Base-by-base conservation (phyloP, 208 protist genomes). In the Herpetomonas samuelpessoai region DNA sequence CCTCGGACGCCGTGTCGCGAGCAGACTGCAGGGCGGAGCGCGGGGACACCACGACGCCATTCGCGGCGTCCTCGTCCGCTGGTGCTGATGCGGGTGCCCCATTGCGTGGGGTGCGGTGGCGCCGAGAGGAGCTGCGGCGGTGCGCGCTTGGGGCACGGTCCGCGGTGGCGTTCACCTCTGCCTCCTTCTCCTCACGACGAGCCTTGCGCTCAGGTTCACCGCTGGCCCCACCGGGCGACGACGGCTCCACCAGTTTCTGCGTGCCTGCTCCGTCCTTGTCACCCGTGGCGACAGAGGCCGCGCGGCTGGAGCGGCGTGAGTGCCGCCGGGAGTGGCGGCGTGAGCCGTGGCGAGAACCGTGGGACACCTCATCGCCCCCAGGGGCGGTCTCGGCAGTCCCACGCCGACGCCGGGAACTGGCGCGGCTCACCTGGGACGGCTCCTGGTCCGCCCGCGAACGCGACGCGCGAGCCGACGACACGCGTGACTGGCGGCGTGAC, bases 401-500 rank as follows among this genome's bases (percentile, higher is more conserved):
- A 14, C 54, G n/a, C 21, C 51, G 38, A 51, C 57, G 57, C 26
- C 54, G 26, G 49, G 44, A 35, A 51, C 56, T 45, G 12, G 35
- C 21, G 16, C 26, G 24, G 48, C 50, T 51, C 10, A 24, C 39
- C 39, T 28, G 28, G 39, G 16, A 24, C 16, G 48, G 38, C 44
- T 61, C 38, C 35, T 26, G 48, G 14, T 61, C 56, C 38, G 41
- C 56, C 3, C 56, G 56, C 16, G 65, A 67, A 22, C 65, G 72
- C 26, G 77, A 75, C 3, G 54, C 25, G 22, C 44, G 50, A 26
- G 29, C 30, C 22, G 71, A 82, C 35, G 64, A 51, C 18, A 53
- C 66, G 14, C 76, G 71, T 21, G 83, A 91, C 62, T 81, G 76
- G 49, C 84, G 82, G 25, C 81, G 71, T n/a, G 84, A 92, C 61